These are phyloP conservation scores for Insectozyma bohioensis DNA, from an alignment of 1,139 yeast species.

Conservation along the genomic window DNA sequence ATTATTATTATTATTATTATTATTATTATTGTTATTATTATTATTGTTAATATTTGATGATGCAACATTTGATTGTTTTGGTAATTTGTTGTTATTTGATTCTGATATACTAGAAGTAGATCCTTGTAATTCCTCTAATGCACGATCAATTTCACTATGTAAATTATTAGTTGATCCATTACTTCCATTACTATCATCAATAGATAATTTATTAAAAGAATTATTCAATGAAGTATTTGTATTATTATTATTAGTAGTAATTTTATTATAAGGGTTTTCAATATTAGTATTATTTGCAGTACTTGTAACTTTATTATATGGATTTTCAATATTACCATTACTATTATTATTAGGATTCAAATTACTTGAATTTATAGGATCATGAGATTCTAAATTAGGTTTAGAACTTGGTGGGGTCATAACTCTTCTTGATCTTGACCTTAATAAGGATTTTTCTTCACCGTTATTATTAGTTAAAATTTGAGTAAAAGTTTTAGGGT, in stretches of 20 bases:
- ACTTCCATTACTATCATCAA: slow-evolving; percentile 3
- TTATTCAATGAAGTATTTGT: slow-evolving; percentile 7
- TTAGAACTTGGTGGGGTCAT: slow-evolving; percentile 18
- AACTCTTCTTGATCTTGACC: slow-evolving; percentile 61
- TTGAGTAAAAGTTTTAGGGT: slow-evolving; percentile 84
- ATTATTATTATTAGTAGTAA: too few species aligned
- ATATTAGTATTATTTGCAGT: slow-evolving; percentile 2
- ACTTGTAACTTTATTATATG: slow-evolving; percentile 6
- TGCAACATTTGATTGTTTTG: slow-evolving; percentile 3
- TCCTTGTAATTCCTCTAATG: slow-evolving; percentile 66
- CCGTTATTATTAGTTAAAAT: slow-evolving; percentile 23
- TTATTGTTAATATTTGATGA: slow-evolving; percentile 5
- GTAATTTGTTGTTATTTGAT: background rate
- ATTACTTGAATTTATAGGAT: slow-evolving; percentile 7
- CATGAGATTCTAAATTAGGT: slow-evolving; percentile 3
- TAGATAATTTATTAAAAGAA: slow-evolving; percentile 5
- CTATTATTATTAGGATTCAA: slow-evolving; percentile 7
- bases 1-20: slow-evolving; percentile 1
- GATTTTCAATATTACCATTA: slow-evolving; percentile 5
- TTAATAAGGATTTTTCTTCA: slow-evolving; percentile 31
- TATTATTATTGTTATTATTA: slow-evolving; percentile 2
- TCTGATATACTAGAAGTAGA: too few species aligned
- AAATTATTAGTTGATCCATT: slow-evolving; percentile 21
- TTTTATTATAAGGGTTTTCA: background rate
- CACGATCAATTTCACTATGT: slow-evolving; percentile 75